Conservation (phyloP, 169 alveolate genomes). For the Fabrea salina region DNA sequence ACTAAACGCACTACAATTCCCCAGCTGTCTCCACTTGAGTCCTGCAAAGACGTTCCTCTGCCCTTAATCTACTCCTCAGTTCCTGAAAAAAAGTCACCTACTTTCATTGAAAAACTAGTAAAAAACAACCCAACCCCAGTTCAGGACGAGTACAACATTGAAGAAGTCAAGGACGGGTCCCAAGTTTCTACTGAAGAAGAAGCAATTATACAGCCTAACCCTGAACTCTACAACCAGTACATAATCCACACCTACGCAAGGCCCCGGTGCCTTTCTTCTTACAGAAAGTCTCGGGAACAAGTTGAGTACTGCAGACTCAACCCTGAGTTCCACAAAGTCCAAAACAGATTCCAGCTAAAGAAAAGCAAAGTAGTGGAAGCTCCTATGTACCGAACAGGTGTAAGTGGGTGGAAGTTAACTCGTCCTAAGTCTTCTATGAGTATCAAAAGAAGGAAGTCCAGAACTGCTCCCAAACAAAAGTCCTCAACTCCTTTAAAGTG, state of each 20-base stretch:
- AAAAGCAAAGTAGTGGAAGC: neutral
- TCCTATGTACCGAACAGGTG: neutral
- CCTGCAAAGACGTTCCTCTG: conserved; percentile 27
- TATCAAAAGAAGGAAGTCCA: neutral
- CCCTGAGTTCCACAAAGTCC: neutral
- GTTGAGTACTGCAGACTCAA: neutral
- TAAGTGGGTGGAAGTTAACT: conserved; percentile 16
- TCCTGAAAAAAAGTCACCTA: neutral
- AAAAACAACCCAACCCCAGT: neutral
- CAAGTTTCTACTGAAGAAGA: neutral
- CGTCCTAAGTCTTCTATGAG: neutral
- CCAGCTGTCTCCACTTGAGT: conserved; percentile 1
- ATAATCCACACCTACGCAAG: conserved; percentile 29
- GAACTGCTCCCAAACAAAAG: neutral
- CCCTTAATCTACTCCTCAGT: neutral
- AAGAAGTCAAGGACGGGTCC: neutral
- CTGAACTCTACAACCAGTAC: neutral
- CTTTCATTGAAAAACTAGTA: neutral
- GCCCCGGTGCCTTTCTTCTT: conserved; percentile 15
- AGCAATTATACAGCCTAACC: neutral
- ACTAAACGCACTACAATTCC: conserved; percentile 42
- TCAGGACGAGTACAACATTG: neutral
- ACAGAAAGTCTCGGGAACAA: neutral
- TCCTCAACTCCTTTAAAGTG: neutral
- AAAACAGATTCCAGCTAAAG: neutral